These are phyloP conservation scores for Colletotrichum lupini DNA, from an alignment of 2,329 filamentous ascomycete species.

Conservation along the genomic window DNA sequence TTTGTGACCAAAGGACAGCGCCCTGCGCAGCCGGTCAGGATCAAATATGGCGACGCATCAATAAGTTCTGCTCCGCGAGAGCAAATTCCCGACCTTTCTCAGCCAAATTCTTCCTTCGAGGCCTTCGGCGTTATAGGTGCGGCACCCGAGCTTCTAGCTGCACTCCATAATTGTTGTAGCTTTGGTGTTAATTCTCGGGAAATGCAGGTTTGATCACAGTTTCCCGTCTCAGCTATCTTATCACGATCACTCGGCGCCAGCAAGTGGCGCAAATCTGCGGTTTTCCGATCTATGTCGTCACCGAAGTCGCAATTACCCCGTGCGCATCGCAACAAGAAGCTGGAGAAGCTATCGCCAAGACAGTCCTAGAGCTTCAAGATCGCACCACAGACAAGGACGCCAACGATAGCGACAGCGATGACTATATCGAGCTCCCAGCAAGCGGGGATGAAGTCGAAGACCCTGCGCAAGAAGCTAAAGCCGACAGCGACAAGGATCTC, in stretches of 20 bases:
- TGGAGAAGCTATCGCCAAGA: conserved; percentile 74
- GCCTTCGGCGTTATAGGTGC: conserved; percentile 70
- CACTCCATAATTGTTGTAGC: neutral
- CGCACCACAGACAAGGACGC: conserved; percentile 52
- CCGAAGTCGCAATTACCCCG: conserved; percentile 91
- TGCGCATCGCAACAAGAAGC: conserved; percentile 82
- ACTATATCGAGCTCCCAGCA: conserved; percentile 51
- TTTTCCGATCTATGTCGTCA: conserved; percentile 85
- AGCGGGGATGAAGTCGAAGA: conserved; percentile 58
- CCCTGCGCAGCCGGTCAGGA: conserved; percentile 68
- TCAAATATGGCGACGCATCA: conserved; percentile 74
- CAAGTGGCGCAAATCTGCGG: conserved; percentile 90
- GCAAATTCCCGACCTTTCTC: conserved; percentile 55
- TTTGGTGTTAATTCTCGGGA: conserved; percentile 27
- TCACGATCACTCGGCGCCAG: conserved; percentile 86
- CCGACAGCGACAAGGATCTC: conserved; percentile 39
- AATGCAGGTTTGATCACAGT: conserved; percentile 82
- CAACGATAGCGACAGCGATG: conserved; percentile 59
- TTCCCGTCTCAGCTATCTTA: conserved; percentile 82
- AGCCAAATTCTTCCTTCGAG: conserved; percentile 63
- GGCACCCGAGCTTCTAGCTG: conserved; percentile 34
- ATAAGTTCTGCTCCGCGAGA: conserved; percentile 58
- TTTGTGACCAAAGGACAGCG: conserved; percentile 69
- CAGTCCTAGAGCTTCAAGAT: conserved; percentile 56
- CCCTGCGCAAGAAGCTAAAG: conserved; percentile 47